phyloP scores from a whole-genome alignment of 148 eudicot species.

The Rhododendron molle region DNA sequence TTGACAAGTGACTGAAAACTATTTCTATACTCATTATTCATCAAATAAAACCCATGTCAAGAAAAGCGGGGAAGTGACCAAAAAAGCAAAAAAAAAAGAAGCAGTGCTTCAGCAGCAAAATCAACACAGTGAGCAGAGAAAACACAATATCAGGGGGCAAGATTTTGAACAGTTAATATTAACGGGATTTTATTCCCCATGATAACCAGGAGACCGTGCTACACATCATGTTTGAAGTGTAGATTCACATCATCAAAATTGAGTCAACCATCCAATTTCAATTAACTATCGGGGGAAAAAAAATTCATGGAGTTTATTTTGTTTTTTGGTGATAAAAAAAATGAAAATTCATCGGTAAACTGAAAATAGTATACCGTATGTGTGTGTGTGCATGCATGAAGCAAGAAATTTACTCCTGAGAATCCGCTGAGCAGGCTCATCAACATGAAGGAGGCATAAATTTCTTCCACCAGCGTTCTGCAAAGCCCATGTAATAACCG shows the following conservation, averaged over 20 bases:
- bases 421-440: constrained; percentile 58
- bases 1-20: not conserved
- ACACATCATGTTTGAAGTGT: not conserved
- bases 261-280: not conserved
- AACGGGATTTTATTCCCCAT: not conserved
- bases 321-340: too few relatives aligned
- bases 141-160: not conserved
- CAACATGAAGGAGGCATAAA: constrained; percentile 67
- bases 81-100: too few relatives aligned
- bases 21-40: not conserved
- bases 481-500: constrained; percentile 53
- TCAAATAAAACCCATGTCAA: too few relatives aligned
- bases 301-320: not conserved
- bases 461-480: constrained; percentile 46
- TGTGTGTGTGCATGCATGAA: not conserved
- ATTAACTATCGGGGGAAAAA: not conserved
- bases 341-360: too few relatives aligned
- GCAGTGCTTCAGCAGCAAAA: not conserved
- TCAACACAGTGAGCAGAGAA: not conserved
- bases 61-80: too few relatives aligned
- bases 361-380: too few relatives aligned
- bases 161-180: not conserved
- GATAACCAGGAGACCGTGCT: not conserved
- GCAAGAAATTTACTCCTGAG: constrained; percentile 46
- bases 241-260: not conserved